phyloP scores from a whole-genome alignment of 1,284 basidiomycete genomes.

The Phellopilus nigrolimitatus region DNA sequence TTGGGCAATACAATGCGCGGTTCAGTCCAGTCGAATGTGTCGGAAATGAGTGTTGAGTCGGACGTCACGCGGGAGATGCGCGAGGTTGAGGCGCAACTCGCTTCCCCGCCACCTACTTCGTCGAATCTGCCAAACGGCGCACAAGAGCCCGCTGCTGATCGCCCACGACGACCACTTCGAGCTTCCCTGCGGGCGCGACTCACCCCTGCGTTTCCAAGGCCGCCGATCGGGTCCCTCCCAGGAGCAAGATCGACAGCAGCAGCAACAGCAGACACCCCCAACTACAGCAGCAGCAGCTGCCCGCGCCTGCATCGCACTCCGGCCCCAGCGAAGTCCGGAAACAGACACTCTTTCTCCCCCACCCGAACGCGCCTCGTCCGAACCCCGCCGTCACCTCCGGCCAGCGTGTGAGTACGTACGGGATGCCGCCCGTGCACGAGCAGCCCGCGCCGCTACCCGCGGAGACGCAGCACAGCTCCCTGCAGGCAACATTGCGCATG shows the following conservation, averaged over 20 bases:
- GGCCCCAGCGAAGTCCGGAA: no score
- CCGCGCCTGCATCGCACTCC: no score
- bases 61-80: conserved; percentile 13
- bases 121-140: neutral
- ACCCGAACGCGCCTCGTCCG: conserved; percentile 68
- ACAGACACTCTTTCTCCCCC: conserved; percentile 54
- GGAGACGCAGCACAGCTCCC: conserved; percentile 9
- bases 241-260: conserved; percentile 11
- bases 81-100: conserved; percentile 15
- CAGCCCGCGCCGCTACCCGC: conserved; percentile 30
- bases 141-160: neutral
- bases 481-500: conserved; percentile 26
- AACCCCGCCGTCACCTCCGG: conserved; percentile 36
- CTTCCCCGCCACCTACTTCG: neutral
- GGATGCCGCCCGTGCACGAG: conserved; percentile 16
- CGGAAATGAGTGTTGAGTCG: conserved; percentile 6
- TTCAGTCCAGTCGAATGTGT: conserved; percentile 10
- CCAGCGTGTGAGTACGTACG: conserved; percentile 24
- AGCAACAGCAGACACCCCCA: conserved; percentile 9
- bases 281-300: no score
- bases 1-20: neutral
- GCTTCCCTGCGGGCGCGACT: conserved; percentile 2
- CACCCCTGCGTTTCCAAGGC: conserved; percentile 14
- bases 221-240: neutral
- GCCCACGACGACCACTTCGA: neutral